These are phyloP conservation scores for Atkinsonella hypoxylon DNA, from an alignment of 2,329 filamentous ascomycete genomes.

Conservation along the genomic window DNA sequence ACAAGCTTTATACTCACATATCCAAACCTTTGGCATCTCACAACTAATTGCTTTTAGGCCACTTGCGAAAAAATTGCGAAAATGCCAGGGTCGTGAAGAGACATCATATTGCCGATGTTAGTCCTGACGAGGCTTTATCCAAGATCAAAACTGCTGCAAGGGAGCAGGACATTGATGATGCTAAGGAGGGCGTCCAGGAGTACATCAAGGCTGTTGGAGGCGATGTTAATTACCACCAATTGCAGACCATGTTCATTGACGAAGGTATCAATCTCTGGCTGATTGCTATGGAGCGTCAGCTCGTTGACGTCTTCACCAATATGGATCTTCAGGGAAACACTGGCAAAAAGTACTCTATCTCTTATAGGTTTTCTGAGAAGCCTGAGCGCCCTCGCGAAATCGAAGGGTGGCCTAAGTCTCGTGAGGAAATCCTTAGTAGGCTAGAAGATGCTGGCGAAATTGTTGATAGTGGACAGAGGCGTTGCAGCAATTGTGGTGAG, in stretches of 20 bases:
- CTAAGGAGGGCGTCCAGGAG: constrained; percentile 45
- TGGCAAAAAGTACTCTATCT: constrained; percentile 51
- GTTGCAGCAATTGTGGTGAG: constrained; percentile 53
- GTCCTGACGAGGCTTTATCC: constrained; percentile 45
- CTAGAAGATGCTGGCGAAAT: constrained; percentile 55
- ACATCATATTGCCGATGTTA: constrained; percentile 33
- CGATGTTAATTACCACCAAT: constrained; percentile 42
- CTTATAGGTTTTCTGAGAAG: constrained; percentile 47
- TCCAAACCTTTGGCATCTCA: not conserved
- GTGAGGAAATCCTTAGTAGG: constrained; percentile 49
- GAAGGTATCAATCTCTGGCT: constrained; percentile 44
- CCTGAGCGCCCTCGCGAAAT: constrained; percentile 47
- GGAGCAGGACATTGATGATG: constrained; percentile 48
- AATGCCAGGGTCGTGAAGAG: constrained; percentile 48
- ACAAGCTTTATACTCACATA: constrained; percentile 5
- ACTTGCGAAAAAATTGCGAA: constrained; percentile 43
- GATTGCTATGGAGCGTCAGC: constrained; percentile 47
- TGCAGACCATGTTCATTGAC: constrained; percentile 48
- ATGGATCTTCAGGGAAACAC: constrained; percentile 62
- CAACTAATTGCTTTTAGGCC: constrained; percentile 30
- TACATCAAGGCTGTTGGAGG: constrained; percentile 49
- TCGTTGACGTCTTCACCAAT: constrained; percentile 49
- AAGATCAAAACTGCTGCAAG: constrained; percentile 38
- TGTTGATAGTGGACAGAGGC: constrained; percentile 43
- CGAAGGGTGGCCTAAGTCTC: constrained; percentile 44